Percentiles rank a stretch among this genome's conserved stretches.
Evolutionary conservation across 2,329 filamentous ascomycete genomes (phyloP).

Genomic region (Aureobasidium sp.): DNA sequence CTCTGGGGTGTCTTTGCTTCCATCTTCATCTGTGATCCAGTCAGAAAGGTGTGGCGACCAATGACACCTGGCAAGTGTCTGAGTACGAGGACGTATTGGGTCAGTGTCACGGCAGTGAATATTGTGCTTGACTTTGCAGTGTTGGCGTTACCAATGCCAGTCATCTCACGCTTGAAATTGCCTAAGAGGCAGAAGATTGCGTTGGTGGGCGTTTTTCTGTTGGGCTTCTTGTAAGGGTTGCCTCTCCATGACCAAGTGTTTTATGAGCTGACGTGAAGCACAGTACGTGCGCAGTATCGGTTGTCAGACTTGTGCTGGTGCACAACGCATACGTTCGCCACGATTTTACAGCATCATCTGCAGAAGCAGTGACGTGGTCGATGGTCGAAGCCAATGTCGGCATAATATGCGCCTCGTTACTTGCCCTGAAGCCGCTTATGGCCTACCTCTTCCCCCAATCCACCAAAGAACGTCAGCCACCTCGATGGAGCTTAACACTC

Average conservation of each 20-base stretch:
- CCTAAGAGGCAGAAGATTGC: constrained; percentile 24
- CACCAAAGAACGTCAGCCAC: constrained; percentile 17
- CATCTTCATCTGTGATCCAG: constrained; percentile 34
- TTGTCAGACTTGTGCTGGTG: constrained; percentile 5
- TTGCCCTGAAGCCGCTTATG: constrained; percentile 35
- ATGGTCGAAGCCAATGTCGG: constrained; percentile 35
- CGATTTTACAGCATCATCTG: constrained; percentile 23
- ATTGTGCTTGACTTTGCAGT: constrained; percentile 28
- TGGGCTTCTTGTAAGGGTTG: constrained; percentile 26
- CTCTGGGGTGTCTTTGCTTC: constrained; percentile 27
- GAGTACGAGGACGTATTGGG: constrained; percentile 33
- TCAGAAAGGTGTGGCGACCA: constrained; percentile 33
- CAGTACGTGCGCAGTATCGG: constrained; percentile 6
- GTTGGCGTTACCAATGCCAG: constrained; percentile 25
- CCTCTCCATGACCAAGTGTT: constrained; percentile 9
- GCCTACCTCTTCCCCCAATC: constrained; percentile 24
- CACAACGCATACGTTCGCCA: neutral
- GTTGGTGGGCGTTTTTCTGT: constrained; percentile 26
- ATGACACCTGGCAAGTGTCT: constrained; percentile 27
- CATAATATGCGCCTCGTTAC: constrained; percentile 35
- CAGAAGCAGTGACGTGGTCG: constrained; percentile 32
- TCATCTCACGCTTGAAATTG: constrained; percentile 25
- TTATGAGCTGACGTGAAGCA: neutral
- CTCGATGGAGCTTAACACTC: constrained; percentile 5
- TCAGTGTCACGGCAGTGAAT: constrained; percentile 28